Percentiles rank a stretch among this genome's conserved stretches.
Evolutionary conservation across 306 rosid genomes (phyloP).

Genomic region (Senna tora): DNA sequence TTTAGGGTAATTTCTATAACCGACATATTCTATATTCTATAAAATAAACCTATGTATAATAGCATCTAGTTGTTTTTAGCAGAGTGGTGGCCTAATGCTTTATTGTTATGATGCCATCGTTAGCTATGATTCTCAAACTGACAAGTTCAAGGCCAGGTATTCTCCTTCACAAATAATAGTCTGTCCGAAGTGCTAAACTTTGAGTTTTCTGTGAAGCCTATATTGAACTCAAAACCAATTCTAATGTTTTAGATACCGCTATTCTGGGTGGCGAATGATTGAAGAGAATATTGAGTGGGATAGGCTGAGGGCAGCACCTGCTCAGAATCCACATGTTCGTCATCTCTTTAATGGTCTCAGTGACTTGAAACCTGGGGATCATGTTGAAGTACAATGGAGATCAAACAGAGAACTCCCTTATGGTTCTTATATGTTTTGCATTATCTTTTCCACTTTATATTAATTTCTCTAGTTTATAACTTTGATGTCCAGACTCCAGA

Average conservation of each 20-base stretch:
- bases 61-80: slow-evolving; percentile 10
- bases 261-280: slow-evolving; percentile 48
- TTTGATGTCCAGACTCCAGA: background rate
- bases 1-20: slow-evolving; percentile 43
- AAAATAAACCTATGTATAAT: background rate
- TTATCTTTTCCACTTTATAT: too few relatives aligned
- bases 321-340: slow-evolving; percentile 46
- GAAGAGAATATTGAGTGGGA: slow-evolving; percentile 60
- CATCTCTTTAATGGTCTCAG: slow-evolving; percentile 52
- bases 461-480: background rate
- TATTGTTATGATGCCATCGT: slow-evolving; percentile 65
- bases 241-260: slow-evolving; percentile 45
- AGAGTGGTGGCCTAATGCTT: slow-evolving; percentile 61
- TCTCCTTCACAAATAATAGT: background rate
- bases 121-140: slow-evolving; percentile 44
- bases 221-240: background rate
- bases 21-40: background rate
- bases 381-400: slow-evolving; percentile 70
- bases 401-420: slow-evolving; percentile 54
- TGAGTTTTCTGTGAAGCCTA: background rate
- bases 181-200: background rate
- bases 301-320: slow-evolving; percentile 57
- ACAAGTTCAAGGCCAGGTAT: slow-evolving; percentile 63
- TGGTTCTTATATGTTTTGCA: slow-evolving; percentile 41
- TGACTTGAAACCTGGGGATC: slow-evolving; percentile 60